These are phyloP conservation scores for Spergularia bocconei DNA, from an alignment of 148 eudicot genomes.

Conservation along the genomic window DNA sequence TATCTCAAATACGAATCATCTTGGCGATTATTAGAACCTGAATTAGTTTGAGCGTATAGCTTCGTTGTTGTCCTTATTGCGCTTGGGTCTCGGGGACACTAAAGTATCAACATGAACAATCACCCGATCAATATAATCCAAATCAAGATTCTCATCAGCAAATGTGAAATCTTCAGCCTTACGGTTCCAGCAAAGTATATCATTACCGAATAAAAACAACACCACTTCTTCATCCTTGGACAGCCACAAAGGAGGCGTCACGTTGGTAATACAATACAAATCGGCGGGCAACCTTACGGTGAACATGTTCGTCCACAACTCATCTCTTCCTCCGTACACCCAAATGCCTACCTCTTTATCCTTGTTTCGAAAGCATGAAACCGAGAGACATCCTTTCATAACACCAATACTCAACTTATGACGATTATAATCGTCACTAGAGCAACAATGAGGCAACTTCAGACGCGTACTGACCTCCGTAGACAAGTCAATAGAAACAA, in stretches of 20 bases:
- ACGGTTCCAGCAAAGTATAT: neutral
- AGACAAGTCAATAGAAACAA: too few relatives aligned
- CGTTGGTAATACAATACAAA: neutral
- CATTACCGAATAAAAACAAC: neutral
- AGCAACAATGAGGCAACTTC: neutral
- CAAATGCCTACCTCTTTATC: neutral
- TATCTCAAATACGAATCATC: too few relatives aligned
- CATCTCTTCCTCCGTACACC: neutral
- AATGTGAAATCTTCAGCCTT: neutral
- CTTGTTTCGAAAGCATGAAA: neutral
- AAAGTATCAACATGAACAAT: constrained; percentile 3
- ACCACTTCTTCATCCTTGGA: neutral
- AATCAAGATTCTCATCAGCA: neutral
- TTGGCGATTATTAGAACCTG: too few relatives aligned
- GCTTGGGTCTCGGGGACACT: constrained; percentile 1
- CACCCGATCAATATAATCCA: neutral
- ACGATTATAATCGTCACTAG: too few relatives aligned
- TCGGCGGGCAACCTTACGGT: neutral
- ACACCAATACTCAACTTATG: neutral
- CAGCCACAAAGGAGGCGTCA: constrained; percentile 3
- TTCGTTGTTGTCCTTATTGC: too few relatives aligned
- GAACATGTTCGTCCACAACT: neutral
- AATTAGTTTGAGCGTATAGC: neutral
- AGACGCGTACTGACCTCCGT: too few relatives aligned
- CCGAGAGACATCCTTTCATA: neutral